Conservation (phyloP, 805 yeast genomes). For the Candida qinlingensis region DNA sequence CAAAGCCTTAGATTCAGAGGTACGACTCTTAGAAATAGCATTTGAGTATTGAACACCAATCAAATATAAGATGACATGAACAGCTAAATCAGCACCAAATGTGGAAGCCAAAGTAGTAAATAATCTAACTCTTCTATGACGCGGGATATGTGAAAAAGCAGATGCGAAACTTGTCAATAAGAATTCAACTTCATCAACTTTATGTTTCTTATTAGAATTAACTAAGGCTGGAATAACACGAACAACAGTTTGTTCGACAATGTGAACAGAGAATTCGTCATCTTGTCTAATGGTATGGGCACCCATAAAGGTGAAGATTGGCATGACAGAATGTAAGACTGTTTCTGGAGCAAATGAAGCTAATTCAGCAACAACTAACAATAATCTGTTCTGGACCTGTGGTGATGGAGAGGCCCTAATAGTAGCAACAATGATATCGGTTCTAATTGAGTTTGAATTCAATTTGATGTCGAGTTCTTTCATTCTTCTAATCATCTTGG, state of each 20-base stretch:
- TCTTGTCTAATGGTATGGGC: constrained; percentile 96
- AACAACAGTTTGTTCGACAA: constrained; percentile 84
- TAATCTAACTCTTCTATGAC: constrained; percentile 87
- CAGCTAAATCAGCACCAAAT: constrained; percentile 58
- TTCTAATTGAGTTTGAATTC: constrained; percentile 68
- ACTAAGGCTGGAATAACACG: constrained; percentile 90
- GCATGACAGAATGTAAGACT: constrained; percentile 95
- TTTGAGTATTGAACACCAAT: constrained; percentile 74
- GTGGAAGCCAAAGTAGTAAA: constrained; percentile 76
- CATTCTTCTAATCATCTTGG: constrained; percentile 55
- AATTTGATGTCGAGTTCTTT: constrained; percentile 35
- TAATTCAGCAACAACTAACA: constrained; percentile 79
- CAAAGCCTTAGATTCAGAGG: constrained; percentile 60
- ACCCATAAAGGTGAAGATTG: constrained; percentile 99
- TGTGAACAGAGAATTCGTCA: constrained; percentile 90
- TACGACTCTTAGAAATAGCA: constrained; percentile 47
- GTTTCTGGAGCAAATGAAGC: constrained; percentile 89
- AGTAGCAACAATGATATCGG: constrained; percentile 86
- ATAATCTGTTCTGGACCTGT: constrained; percentile 85
- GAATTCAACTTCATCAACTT: constrained; percentile 69
- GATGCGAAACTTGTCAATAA: constrained; percentile 85
- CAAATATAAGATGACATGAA: constrained; percentile 69
- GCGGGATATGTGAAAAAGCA: constrained; percentile 92
- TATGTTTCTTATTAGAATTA: constrained; percentile 35
- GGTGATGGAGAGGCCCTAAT: constrained; percentile 88